Percentiles rank a stretch among this genome's conserved stretches.
Evolutionary conservation across 169 alveolate genomes (phyloP).

Genomic region (Plasmodium gonderi): DNA sequence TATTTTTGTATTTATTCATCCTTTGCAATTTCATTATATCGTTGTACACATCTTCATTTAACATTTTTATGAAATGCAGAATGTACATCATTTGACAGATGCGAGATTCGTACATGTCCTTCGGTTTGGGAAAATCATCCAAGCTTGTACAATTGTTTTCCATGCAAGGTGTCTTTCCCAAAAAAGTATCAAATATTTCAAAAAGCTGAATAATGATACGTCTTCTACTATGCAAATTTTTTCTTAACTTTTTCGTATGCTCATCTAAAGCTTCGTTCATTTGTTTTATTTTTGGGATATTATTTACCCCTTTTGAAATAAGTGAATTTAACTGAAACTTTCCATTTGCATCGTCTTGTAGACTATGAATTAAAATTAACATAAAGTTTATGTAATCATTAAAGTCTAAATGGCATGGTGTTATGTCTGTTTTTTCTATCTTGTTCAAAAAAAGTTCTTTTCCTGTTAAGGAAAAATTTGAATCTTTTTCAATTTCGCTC

Average conservation of each 20-base stretch:
- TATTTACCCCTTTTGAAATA: conserved; percentile 12
- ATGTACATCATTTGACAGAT: conserved; percentile 8
- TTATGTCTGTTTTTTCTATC: conserved; percentile 20
- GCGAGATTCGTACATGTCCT: neutral
- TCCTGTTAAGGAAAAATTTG: neutral
- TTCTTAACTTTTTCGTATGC: neutral
- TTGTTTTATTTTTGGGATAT: neutral
- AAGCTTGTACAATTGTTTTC: neutral
- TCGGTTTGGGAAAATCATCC: neutral
- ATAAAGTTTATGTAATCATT: conserved; percentile 20
- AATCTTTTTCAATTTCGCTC: neutral
- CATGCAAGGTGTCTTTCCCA: neutral
- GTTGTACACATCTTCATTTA: conserved; percentile 13
- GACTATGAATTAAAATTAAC: conserved; percentile 5
- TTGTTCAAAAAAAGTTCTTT: neutral
- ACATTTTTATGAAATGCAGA: conserved; percentile 17
- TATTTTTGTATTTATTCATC: neutral
- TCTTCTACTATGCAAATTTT: conserved; percentile 10
- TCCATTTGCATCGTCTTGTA: neutral
- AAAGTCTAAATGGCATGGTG: neutral
- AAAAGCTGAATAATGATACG: conserved; percentile 11
- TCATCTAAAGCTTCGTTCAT: conserved; percentile 13
- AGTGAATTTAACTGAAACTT: neutral
- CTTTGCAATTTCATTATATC: conserved; percentile 6
- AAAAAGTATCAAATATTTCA: neutral